phyloP scores from a whole-genome alignment of 441 rosid genomes.

The Croton setiger region DNA sequence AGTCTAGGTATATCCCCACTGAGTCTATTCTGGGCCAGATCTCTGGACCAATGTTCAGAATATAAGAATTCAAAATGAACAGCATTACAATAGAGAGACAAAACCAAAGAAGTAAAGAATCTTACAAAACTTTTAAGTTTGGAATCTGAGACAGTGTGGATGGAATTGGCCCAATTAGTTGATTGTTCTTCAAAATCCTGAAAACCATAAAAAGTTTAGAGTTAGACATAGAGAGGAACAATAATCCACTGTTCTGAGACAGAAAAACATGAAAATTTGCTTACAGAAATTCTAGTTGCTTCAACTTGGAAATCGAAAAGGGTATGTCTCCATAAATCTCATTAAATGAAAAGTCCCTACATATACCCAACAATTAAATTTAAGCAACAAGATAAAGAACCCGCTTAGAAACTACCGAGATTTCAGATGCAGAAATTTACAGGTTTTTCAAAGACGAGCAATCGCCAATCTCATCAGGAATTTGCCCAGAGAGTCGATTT shows the following conservation, averaged over 20 bases:
- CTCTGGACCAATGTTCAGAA: slow-evolving; percentile 41
- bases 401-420: not conserved
- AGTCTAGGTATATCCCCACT: slow-evolving; percentile 95
- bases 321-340: slow-evolving; percentile 88
- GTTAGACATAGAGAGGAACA: not conserved
- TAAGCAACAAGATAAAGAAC: not conserved
- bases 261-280: slow-evolving; percentile 23
- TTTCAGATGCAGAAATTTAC: slow-evolving; percentile 42
- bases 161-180: slow-evolving; percentile 84
- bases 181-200: slow-evolving; percentile 80
- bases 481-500: slow-evolving; percentile 80
- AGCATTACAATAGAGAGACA: not conserved
- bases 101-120: not conserved
- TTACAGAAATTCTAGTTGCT: slow-evolving; percentile 75
- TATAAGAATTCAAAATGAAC: slow-evolving; percentile 5
- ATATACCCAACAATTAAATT: slow-evolving; percentile 17
- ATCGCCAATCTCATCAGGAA: slow-evolving; percentile 94
- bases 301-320: slow-evolving; percentile 81
- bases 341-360: slow-evolving; percentile 82
- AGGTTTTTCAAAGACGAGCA: slow-evolving; percentile 66
- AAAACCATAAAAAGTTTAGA: slow-evolving; percentile 5
- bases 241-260: not conserved
- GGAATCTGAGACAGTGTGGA: slow-evolving; percentile 92
- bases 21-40: slow-evolving; percentile 80
- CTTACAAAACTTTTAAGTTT: slow-evolving; percentile 79